phyloP scores from a whole-genome alignment of 192 early-diverging fungal genomes.

The Chytriomyces sp. region DNA sequence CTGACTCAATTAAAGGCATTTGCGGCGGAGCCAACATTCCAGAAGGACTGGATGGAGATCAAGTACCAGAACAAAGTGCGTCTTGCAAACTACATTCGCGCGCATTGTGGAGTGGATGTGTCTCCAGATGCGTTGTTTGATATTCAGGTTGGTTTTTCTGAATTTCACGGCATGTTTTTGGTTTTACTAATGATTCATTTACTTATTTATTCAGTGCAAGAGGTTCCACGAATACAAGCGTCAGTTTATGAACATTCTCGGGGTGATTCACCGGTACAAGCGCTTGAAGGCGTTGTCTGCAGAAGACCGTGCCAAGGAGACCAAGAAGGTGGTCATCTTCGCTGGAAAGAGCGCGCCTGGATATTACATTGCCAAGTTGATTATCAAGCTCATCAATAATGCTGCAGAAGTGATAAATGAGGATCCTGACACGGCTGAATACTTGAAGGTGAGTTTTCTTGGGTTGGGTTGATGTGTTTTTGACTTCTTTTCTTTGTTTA shows the following conservation, averaged over 20 bases:
- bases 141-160: slow-evolving; percentile 65
- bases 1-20: slow-evolving; percentile 68
- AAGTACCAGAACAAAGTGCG: slow-evolving; percentile 91
- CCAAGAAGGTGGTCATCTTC: slow-evolving; percentile 91
- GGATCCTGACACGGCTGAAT: slow-evolving; percentile 76
- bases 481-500: neutral
- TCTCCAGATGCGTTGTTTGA: slow-evolving; percentile 92
- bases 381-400: slow-evolving; percentile 98
- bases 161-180: slow-evolving; percentile 14
- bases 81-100: slow-evolving; percentile 82
- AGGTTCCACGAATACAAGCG: slow-evolving; percentile 99
- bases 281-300: slow-evolving; percentile 78
- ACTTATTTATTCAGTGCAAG: slow-evolving; percentile 68
- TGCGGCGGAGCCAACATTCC: slow-evolving; percentile 73
- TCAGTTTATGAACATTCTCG: slow-evolving; percentile 98
- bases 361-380: slow-evolving; percentile 98
- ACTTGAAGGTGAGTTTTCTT: slow-evolving; percentile 65
- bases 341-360: slow-evolving; percentile 97
- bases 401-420: slow-evolving; percentile 88
- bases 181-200: slow-evolving; percentile 1
- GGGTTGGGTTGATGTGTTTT: too few relatives aligned
- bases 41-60: slow-evolving; percentile 84
- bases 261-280: slow-evolving; percentile 94
- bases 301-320: slow-evolving; percentile 67
- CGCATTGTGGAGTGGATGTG: slow-evolving; percentile 72